Percentiles rank a stretch among this genome's conserved stretches.
phyloP scores from a whole-genome alignment of 2,329 filamentous ascomycete species.

The Fusarium continuum region DNA sequence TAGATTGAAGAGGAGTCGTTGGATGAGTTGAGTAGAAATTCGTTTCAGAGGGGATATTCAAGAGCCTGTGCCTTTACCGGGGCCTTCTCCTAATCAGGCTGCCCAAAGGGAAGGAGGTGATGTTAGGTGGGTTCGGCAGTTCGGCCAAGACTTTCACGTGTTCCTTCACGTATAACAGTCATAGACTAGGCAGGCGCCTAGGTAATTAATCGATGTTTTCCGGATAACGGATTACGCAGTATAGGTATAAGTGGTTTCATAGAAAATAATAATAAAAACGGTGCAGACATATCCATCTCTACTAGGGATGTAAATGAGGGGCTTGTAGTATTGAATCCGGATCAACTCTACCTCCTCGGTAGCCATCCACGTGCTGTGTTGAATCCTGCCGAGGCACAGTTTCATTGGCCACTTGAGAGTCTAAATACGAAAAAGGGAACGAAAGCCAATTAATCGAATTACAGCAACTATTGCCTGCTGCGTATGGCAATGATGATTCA shows the following conservation, averaged over 20 bases:
- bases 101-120: slow-evolving; percentile 2
- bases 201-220: not conserved
- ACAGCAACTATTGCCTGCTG: too few relatives aligned
- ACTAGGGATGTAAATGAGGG: slow-evolving; percentile 20
- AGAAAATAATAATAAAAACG: not conserved
- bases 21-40: not conserved
- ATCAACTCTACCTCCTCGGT: slow-evolving; percentile 14
- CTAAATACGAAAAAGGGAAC: too few relatives aligned
- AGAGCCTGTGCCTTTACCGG: not conserved
- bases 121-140: slow-evolving; percentile 5
- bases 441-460: too few relatives aligned
- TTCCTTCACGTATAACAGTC: not conserved
- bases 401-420: too few relatives aligned
- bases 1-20: not conserved
- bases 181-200: not conserved
- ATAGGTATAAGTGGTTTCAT: too few relatives aligned
- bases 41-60: not conserved
- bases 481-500: too few relatives aligned
- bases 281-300: not conserved
- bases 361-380: slow-evolving; percentile 28
- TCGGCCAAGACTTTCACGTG: slow-evolving; percentile 6
- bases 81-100: slow-evolving; percentile 17
- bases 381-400: slow-evolving; percentile 30
- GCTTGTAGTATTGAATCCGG: slow-evolving; percentile 15
- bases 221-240: too few relatives aligned